Conservation (phyloP, 495 filamentous ascomycete species). For the Xanthoparmelia taractica region DNA sequence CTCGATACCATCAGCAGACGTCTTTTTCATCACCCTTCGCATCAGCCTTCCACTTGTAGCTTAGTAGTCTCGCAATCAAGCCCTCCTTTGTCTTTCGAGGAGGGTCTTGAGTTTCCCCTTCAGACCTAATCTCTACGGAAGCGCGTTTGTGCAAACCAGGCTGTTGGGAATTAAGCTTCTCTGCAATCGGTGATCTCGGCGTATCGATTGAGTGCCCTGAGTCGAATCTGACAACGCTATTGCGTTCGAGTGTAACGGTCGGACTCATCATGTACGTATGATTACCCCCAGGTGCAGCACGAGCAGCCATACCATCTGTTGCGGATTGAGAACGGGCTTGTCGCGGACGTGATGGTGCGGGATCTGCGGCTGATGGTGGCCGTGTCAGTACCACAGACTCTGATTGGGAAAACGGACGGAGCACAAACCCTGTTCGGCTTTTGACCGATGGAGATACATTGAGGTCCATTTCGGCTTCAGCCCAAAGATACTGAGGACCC, state of each 20-base stretch:
- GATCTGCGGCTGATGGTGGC: not conserved
- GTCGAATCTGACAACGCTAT: not conserved
- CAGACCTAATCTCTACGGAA: not conserved
- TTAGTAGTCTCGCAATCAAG: not conserved
- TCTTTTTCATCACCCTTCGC: not conserved
- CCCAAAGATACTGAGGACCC: not conserved
- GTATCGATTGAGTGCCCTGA: not conserved
- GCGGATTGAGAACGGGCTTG: not conserved
- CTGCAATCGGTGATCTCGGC: not conserved
- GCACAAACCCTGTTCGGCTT: not conserved
- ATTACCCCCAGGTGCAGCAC: constrained; percentile 1
- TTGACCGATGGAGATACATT: not conserved
- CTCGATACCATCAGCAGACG: not conserved
- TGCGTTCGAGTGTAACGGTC: constrained; percentile 6
- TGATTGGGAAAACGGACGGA: not conserved
- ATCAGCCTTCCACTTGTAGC: constrained; percentile 4
- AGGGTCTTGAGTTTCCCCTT: constrained; percentile 4
- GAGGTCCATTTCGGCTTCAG: constrained; percentile 1
- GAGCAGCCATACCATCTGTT: constrained; percentile 16
- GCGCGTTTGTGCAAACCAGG: not conserved
- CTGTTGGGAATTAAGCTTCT: not conserved
- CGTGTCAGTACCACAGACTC: not conserved
- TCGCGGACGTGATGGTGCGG: not conserved
- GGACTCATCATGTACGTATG: not conserved
- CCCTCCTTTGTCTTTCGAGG: not conserved